These are phyloP conservation scores for Scutellaria minor DNA, from an alignment of 257 asterid genomes.

Conservation along the genomic window DNA sequence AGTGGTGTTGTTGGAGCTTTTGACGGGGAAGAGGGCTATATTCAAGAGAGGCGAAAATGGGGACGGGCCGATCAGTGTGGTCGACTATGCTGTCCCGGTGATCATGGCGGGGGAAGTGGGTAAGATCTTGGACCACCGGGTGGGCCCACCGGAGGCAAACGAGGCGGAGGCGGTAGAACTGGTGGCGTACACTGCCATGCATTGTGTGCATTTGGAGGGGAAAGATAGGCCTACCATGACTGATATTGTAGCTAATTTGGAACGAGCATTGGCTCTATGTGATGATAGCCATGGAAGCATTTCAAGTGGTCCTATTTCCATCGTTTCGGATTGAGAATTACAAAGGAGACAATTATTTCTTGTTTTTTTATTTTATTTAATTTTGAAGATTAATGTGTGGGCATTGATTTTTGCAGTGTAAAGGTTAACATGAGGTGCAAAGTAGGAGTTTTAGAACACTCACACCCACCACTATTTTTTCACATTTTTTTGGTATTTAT, in stretches of 20 bases:
- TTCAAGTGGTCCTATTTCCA: slow-evolving; percentile 69
- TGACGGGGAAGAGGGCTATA: slow-evolving; percentile 80
- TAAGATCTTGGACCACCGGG: slow-evolving; percentile 58
- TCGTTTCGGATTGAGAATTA: slow-evolving; percentile 60
- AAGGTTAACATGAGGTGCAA: slow-evolving; percentile 37
- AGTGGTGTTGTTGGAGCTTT: slow-evolving; percentile 67
- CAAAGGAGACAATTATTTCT: slow-evolving; percentile 18
- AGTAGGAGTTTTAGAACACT: slow-evolving; percentile 34
- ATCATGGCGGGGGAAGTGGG: slow-evolving; percentile 64
- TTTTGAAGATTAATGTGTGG: slow-evolving; percentile 17
- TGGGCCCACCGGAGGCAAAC: slow-evolving; percentile 54
- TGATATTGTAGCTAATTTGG: slow-evolving; percentile 81
- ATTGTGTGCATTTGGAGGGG: slow-evolving; percentile 85
- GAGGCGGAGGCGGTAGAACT: slow-evolving; percentile 83
- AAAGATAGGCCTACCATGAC: slow-evolving; percentile 79
- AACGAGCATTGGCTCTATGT: slow-evolving; percentile 71
- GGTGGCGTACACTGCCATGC: slow-evolving; percentile 87
- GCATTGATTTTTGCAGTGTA: slow-evolving; percentile 30
- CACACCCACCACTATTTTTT: slow-evolving; percentile 17
- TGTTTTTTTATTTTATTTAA: not conserved
- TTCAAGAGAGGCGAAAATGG: slow-evolving; percentile 53
- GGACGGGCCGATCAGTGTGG: slow-evolving; percentile 62
- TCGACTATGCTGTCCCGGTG: slow-evolving; percentile 73
- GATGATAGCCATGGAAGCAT: slow-evolving; percentile 81
- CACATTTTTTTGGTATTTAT: not conserved